These are phyloP conservation scores for Trypanosoma boissoni DNA, from an alignment of 208 protist species.

Conservation along the genomic window DNA sequence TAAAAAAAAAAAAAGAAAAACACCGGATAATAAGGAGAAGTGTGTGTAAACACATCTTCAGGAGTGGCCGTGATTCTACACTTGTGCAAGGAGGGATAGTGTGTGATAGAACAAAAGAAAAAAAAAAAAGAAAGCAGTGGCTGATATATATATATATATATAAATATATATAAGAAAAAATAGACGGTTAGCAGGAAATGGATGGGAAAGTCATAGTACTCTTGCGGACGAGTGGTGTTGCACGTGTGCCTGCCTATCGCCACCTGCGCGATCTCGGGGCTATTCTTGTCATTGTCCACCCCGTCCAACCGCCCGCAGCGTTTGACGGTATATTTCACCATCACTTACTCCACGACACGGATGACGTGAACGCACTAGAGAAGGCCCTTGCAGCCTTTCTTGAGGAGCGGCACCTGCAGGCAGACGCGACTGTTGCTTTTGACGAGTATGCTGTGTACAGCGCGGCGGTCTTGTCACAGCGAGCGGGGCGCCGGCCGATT, in stretches of 20 bases:
- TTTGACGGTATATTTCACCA: slow-evolving; percentile 53
- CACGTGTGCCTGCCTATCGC: slow-evolving; percentile 55
- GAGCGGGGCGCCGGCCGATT: slow-evolving; percentile 24
- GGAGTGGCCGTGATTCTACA: no score
- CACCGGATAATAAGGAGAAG: no score
- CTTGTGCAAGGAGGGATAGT: no score
- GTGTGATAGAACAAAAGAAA: not conserved
- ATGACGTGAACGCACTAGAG: slow-evolving; percentile 35
- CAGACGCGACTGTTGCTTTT: slow-evolving; percentile 74
- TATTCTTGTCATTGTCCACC: slow-evolving; percentile 55
- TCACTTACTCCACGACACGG: slow-evolving; percentile 51
- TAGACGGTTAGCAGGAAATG: slow-evolving; percentile 18
- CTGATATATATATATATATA: not conserved
- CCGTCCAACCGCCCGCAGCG: slow-evolving; percentile 18
- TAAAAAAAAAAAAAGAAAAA: no score
- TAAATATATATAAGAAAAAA: not conserved
- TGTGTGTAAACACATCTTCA: no score
- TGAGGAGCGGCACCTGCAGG: slow-evolving; percentile 3
- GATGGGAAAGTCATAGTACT: slow-evolving; percentile 62
- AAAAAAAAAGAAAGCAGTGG: not conserved
- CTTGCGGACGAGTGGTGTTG: slow-evolving; percentile 66
- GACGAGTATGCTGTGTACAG: slow-evolving; percentile 84
- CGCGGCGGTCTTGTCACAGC: slow-evolving; percentile 38
- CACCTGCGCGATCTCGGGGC: slow-evolving; percentile 46
- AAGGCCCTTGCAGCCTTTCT: slow-evolving; percentile 33